A percentile compares a stretch with the other conserved stretches of the same genome.
Evolutionary conservation across 495 filamentous ascomycete species (phyloP).

Genomic region (Sabuloglossum arenarium): DNA sequence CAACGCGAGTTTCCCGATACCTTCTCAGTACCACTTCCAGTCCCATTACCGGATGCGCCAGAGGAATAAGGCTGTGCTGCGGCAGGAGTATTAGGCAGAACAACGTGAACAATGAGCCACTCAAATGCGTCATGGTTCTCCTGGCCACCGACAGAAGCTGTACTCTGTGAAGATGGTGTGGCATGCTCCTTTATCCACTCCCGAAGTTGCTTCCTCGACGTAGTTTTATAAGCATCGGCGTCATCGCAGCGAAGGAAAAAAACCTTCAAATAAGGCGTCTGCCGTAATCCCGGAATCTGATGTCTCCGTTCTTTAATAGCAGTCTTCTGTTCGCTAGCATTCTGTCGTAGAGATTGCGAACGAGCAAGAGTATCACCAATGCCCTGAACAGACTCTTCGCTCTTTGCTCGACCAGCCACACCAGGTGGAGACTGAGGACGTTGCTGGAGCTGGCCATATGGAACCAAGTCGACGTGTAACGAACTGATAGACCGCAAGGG

Average conservation of each 20-base stretch:
- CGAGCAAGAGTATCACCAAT: neutral
- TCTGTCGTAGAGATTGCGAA: neutral
- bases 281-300: conserved; percentile 84
- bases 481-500: conserved; percentile 83
- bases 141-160: conserved; percentile 27
- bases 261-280: conserved; percentile 86
- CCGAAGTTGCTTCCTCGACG: conserved; percentile 51
- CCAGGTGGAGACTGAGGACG: neutral
- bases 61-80: conserved; percentile 42
- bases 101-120: conserved; percentile 86
- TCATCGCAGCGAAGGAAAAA: conserved; percentile 82
- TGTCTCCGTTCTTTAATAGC: conserved; percentile 49
- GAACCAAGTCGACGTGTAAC: conserved; percentile 70
- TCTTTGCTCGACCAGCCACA: neutral
- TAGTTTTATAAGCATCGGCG: conserved; percentile 74
- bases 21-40: conserved; percentile 22
- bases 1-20: conserved; percentile 37
- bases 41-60: conserved; percentile 17
- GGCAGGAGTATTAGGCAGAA: conserved; percentile 58
- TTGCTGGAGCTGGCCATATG: conserved; percentile 17
- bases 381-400: neutral
- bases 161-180: conserved; percentile 27
- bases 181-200: conserved; percentile 73
- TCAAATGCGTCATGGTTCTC: conserved; percentile 92
- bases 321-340: neutral